A percentile compares a stretch with the other conserved stretches of the same genome.
Evolutionary conservation across 306 rosid genomes (phyloP).

Genomic region (Inga laurina): DNA sequence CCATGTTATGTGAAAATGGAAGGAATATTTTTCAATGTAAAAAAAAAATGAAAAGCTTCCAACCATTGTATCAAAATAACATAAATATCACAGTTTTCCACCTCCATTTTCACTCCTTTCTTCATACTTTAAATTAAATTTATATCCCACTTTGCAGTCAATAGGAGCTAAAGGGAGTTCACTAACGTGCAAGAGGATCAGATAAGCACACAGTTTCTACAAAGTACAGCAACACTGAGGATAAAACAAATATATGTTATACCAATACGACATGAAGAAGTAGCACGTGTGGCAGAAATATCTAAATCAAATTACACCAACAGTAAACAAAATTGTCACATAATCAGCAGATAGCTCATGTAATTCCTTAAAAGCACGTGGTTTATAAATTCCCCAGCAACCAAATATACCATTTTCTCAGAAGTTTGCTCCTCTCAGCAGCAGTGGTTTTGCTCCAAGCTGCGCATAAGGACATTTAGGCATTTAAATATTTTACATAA

Average conservation of each 20-base stretch:
- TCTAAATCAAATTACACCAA: slow-evolving; percentile 12
- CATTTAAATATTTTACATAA: slow-evolving; percentile 13
- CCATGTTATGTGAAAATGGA: neutral
- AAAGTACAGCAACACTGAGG: neutral
- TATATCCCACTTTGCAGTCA: neutral
- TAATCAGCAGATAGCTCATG: neutral
- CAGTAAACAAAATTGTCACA: slow-evolving; percentile 3
- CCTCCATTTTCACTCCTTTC: neutral
- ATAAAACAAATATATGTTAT: neutral
- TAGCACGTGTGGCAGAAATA: neutral
- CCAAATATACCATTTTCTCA: slow-evolving; percentile 79
- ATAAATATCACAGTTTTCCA: neutral
- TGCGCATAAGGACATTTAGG: slow-evolving; percentile 38
- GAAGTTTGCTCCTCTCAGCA: slow-evolving; percentile 76
- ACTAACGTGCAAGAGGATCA: neutral
- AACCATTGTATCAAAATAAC: neutral
- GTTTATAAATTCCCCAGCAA: slow-evolving; percentile 27
- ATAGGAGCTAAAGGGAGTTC: neutral
- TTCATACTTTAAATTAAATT: neutral
- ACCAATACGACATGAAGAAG: neutral
- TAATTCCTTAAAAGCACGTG: slow-evolving; percentile 22
- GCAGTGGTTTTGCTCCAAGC: slow-evolving; percentile 96
- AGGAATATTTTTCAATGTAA: neutral
- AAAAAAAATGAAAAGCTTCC: neutral
- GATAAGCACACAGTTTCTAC: neutral